Percentiles rank a stretch among this genome's conserved stretches.
Evolutionary conservation across 805 yeast species (phyloP).

Genomic region (Cyberlindnera euphorbiae): DNA sequence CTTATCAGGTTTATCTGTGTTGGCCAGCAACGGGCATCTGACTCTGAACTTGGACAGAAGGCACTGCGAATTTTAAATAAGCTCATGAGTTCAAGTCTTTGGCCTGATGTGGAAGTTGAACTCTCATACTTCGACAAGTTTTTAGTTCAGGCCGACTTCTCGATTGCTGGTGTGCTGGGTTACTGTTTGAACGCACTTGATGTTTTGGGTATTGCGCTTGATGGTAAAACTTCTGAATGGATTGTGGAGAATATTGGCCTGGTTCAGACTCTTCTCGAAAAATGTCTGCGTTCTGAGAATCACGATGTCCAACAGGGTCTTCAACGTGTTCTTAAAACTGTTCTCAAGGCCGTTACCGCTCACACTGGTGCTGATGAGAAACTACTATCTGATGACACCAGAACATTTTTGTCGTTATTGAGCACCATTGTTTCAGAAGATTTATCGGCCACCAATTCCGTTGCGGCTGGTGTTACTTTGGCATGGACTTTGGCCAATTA

Average conservation of each 20-base stretch:
- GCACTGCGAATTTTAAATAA: slow-evolving; percentile 76
- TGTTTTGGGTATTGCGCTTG: slow-evolving; percentile 77
- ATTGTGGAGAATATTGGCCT: slow-evolving; percentile 64
- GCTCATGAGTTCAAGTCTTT: slow-evolving; percentile 63
- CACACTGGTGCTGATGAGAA: slow-evolving; percentile 42
- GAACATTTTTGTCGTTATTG: slow-evolving; percentile 55
- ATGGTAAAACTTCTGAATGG: slow-evolving; percentile 76
- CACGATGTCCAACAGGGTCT: slow-evolving; percentile 83
- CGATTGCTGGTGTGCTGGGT: slow-evolving; percentile 62
- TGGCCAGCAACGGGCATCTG: slow-evolving; percentile 79
- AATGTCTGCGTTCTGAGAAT: slow-evolving; percentile 75
- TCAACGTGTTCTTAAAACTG: slow-evolving; percentile 66
- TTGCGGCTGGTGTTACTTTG: slow-evolving; percentile 81
- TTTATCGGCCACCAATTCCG: slow-evolving; percentile 62
- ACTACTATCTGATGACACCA: slow-evolving; percentile 57
- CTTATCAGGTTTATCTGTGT: slow-evolving; percentile 84
- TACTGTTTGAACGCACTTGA: slow-evolving; percentile 88
- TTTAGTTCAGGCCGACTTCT: slow-evolving; percentile 70
- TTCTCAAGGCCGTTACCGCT: slow-evolving; percentile 59
- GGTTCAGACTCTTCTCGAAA: slow-evolving; percentile 70
- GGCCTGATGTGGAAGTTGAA: slow-evolving; percentile 90
- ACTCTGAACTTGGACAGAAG: slow-evolving; percentile 73
- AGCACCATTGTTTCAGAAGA: slow-evolving; percentile 75
- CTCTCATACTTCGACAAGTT: slow-evolving; percentile 85
- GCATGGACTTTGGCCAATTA: slow-evolving; percentile 78